Base-by-base conservation (phyloP, 1,284 basidiomycete species). In the Leccinum fallax region DNA sequence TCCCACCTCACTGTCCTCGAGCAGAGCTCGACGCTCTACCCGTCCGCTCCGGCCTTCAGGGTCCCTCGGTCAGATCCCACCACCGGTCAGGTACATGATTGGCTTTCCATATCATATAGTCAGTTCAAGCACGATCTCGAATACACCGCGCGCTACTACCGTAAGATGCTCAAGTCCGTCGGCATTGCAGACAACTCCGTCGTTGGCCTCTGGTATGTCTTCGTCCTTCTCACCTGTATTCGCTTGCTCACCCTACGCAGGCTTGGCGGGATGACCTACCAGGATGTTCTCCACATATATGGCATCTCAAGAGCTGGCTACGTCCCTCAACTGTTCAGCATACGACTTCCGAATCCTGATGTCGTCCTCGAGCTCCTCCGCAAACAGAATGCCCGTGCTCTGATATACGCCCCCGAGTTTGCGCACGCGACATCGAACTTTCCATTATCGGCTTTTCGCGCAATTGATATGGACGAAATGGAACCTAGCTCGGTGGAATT, bases 301-400 rank as follows among this genome's bases (percentile, higher is more conserved):
- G 85, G 86, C 57, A 77, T 91, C 60, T 86, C 86, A 8, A 78
- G 89, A 69, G 89, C 89, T 9, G 88, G 88, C 5, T 91, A 85
- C 70, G 77, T 89, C 61, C 89, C 89, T 0, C 89, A 91, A 65
- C 74, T 91, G 32, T 89, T 90, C 77, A 88, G 86, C 67, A 77
- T 90, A 61, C 83, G 87, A 13, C 80, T 90, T 36, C 87, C 89
- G 26, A 89, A 85, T 65, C 85, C 88, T 49, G 79, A 81, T 30
- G 85, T 91, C 38, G 79, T 90, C 69, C 83, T 83, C 66, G 87
- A 90, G 67, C 80, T 91, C 13, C 79, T 91, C 48, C 72, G 69
- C 30, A 83, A 77, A 69, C 84, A 87, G 59, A 73, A 81, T 57
- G 86, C 87, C 36, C 76, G 78, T 66, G 87, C 86, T 34, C 78